Conservation (phyloP, 2,329 filamentous ascomycete species). For the Hypoxylon sp. region DNA sequence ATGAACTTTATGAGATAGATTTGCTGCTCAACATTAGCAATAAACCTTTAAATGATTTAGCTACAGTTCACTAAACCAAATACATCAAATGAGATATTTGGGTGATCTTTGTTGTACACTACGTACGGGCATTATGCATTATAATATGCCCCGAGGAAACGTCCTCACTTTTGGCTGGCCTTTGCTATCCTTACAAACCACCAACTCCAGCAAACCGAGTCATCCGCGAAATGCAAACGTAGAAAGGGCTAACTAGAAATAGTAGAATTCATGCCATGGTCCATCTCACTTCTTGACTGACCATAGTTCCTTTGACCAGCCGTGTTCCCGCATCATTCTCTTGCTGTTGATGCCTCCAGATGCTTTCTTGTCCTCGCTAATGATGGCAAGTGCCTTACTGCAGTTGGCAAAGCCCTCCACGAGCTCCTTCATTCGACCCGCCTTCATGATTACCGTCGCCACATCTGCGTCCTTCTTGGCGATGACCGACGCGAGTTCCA, state of each 20-base stretch:
- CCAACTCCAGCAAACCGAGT: slow-evolving; percentile 27
- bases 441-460: slow-evolving; percentile 68
- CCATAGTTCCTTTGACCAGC: slow-evolving; percentile 72
- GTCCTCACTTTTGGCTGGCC: slow-evolving; percentile 27
- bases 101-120: slow-evolving; percentile 12
- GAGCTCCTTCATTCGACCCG: slow-evolving; percentile 76
- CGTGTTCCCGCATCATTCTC: slow-evolving; percentile 69
- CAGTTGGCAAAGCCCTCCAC: slow-evolving; percentile 79
- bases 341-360: slow-evolving; percentile 62
- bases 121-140: slow-evolving; percentile 19
- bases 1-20: too few species aligned
- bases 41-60: too few species aligned
- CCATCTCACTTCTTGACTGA: slow-evolving; percentile 56
- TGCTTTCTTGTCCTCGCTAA: slow-evolving; percentile 62
- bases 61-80: neutral
- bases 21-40: too few species aligned
- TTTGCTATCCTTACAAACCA: slow-evolving; percentile 17
- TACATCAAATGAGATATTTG: slow-evolving; percentile 1
- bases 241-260: slow-evolving; percentile 4
- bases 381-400: slow-evolving; percentile 74
- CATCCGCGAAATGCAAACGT: slow-evolving; percentile 18
- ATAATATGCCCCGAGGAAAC: slow-evolving; percentile 22
- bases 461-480: slow-evolving; percentile 76
- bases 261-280: neutral
- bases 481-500: slow-evolving; percentile 82